Conservation (phyloP, 1,284 basidiomycete species). For the Cystobasidiaceae sp. region DNA sequence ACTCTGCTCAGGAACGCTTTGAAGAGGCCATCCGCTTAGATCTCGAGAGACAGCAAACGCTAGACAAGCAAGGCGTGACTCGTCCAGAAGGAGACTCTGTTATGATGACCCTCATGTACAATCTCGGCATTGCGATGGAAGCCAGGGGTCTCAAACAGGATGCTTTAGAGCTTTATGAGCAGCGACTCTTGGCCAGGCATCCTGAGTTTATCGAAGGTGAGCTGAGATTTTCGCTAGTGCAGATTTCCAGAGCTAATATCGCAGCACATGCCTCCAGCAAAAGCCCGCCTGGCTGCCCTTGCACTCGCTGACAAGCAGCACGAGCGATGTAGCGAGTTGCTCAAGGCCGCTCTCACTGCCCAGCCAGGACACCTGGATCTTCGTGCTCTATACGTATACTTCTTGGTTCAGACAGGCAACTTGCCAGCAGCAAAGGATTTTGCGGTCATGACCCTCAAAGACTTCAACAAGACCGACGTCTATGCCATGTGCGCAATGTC, state of each 20-base stretch:
- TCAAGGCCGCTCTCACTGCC: conserved; percentile 76
- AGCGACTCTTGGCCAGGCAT: conserved; percentile 67
- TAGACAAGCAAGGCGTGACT: conserved; percentile 46
- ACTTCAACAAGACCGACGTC: conserved; percentile 75
- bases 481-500: conserved; percentile 84
- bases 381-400: conserved; percentile 70
- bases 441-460: conserved; percentile 73
- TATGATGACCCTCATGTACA: conserved; percentile 77
- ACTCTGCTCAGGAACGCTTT: conserved; percentile 52
- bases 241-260: background rate
- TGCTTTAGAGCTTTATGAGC: conserved; percentile 77
- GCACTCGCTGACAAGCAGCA: conserved; percentile 61
- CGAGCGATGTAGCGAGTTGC: conserved; percentile 72
- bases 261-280: conserved; percentile 55
- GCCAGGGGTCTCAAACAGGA: conserved; percentile 64
- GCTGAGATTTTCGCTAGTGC: conserved; percentile 41
- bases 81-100: conserved; percentile 54
- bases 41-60: conserved; percentile 48
- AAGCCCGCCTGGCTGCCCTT: conserved; percentile 79
- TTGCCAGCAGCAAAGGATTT: conserved; percentile 74
- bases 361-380: conserved; percentile 68
- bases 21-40: conserved; percentile 48
- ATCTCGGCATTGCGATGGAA: conserved; percentile 81
- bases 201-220: conserved; percentile 89
- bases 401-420: conserved; percentile 69